Base-by-base conservation (phyloP, 2,329 filamentous ascomycete genomes). In the Cladosporium sp. region DNA sequence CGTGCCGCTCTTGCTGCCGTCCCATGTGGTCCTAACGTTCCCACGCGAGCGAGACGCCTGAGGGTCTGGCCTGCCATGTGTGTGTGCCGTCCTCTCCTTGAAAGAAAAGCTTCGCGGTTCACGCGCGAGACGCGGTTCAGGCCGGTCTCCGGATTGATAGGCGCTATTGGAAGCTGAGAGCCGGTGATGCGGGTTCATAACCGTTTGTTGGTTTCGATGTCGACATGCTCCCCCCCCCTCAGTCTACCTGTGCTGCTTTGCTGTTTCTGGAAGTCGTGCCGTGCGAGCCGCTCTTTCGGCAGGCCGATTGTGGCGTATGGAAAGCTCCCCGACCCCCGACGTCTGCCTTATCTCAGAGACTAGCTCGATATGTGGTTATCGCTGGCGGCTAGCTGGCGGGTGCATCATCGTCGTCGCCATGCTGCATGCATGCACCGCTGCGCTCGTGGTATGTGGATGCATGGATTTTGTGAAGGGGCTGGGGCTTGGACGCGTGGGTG, bases 401-500 rank as follows among this genome's bases (percentile, higher is more conserved):
- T 21, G 43, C 43, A 21, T 28, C 28, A 28, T 28, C 28, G 28
- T 28, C 7, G 28, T n/a, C n/a, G n/a, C n/a, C 28, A 28, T 28
- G 28, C 28, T 7, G 28, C 4, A 4, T 18, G 51, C 28, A 54
- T 54, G 51, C 16, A n/a, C n/a, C n/a, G 28, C 51, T 39, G 28
- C 54, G 14, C 26, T 2, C 54, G 54, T 34, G 54, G 54, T 57
- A 57, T 57, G 49, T 28, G 26, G 49, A 54, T 30, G 49, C 18
- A 18, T 11, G n/a, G 39, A 2, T 46, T 51, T 30, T 54, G 51
- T 54, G 51, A 28, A 54, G n/a, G 26, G 25, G 49, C 49, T n/a
- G 46, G 48, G 51, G 25, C 26, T 14, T 25, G 18, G 28, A 57
- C 54, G 54, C 54, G 54, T 57, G 54, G 54, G 54, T 57, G 54